A percentile compares a stretch with the other conserved stretches of the same genome.
Conservation (phyloP, 805 yeast genomes). For the Candida pseudofarinosa region DNA sequence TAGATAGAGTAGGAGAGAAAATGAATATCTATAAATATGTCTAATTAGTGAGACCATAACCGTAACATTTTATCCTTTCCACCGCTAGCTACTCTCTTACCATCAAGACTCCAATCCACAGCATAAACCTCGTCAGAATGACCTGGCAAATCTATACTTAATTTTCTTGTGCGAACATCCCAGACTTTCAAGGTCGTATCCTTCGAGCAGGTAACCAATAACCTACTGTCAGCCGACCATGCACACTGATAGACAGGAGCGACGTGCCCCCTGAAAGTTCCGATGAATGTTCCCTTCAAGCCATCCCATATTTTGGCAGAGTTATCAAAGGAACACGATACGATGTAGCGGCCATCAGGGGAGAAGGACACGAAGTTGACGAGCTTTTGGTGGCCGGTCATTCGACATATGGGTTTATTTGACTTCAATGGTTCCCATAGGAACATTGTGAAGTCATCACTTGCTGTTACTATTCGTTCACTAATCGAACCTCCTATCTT, state of each 20-base stretch:
- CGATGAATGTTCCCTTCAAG: constrained; percentile 78
- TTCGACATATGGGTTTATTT: constrained; percentile 80
- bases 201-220: constrained; percentile 89
- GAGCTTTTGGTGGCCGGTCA: constrained; percentile 97
- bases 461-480: constrained; percentile 89
- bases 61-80: constrained; percentile 95
- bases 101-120: constrained; percentile 97
- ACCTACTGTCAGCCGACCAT: constrained; percentile 93
- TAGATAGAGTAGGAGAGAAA: no score
- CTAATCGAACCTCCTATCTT: constrained; percentile 48
- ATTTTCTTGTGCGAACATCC: constrained; percentile 85
- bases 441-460: constrained; percentile 97
- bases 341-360: constrained; percentile 89
- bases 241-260: constrained; percentile 97
- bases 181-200: constrained; percentile 95
- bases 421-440: constrained; percentile 88
- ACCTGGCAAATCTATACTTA: constrained; percentile 89
- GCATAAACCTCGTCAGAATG: constrained; percentile 95
- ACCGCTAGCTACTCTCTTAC: constrained; percentile 91
- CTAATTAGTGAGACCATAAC: constrained; percentile 73
- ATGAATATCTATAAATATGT: neutral
- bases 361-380: constrained; percentile 95
- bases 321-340: constrained; percentile 93
- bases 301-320: constrained; percentile 97
- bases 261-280: constrained; percentile 94